Evolutionary conservation across 768 basidiomycete species (phyloP).

Genomic region (Holtermannia corniformis): DNA sequence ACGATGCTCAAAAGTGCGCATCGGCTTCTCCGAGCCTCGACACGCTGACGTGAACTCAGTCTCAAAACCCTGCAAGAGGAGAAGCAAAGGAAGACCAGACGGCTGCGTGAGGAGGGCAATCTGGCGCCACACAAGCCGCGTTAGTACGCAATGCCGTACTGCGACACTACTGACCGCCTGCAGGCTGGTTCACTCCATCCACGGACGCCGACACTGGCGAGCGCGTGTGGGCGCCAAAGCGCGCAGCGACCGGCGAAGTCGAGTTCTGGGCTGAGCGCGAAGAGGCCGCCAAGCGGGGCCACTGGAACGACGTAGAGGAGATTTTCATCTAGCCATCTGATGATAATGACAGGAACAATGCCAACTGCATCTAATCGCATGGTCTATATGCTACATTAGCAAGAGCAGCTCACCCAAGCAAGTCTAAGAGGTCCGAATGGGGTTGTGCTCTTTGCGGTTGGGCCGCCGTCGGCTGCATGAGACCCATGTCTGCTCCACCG

Average conservation of each 20-base stretch:
- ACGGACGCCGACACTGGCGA: conserved; percentile 84
- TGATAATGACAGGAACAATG: no score
- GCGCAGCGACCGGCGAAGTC: conserved; percentile 47
- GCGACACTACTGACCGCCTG: not conserved
- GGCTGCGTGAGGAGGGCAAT: conserved; percentile 63
- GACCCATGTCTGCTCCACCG: no score
- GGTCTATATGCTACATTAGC: no score
- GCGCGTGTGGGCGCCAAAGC: conserved; percentile 68
- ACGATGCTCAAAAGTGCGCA: conserved; percentile 68
- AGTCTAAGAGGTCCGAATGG: no score
- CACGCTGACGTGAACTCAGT: conserved; percentile 6
- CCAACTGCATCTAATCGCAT: no score
- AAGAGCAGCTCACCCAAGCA: no score
- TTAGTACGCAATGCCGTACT: not conserved
- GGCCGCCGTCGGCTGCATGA: not conserved
- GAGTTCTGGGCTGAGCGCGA: conserved; percentile 82
- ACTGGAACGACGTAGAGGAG: conserved; percentile 63
- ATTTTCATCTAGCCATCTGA: conserved; percentile 51
- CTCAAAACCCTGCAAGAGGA: conserved; percentile 53
- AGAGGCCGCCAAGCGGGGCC: conserved; percentile 37
- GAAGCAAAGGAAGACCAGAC: conserved; percentile 63
- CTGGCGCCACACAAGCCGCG: conserved; percentile 64
- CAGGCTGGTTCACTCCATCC: conserved; percentile 65
- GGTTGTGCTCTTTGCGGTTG: no score
- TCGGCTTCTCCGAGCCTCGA: not conserved